Evolutionary conservation across 345 rosid species (phyloP).

Genomic region (Eucalyptus regnans): DNA sequence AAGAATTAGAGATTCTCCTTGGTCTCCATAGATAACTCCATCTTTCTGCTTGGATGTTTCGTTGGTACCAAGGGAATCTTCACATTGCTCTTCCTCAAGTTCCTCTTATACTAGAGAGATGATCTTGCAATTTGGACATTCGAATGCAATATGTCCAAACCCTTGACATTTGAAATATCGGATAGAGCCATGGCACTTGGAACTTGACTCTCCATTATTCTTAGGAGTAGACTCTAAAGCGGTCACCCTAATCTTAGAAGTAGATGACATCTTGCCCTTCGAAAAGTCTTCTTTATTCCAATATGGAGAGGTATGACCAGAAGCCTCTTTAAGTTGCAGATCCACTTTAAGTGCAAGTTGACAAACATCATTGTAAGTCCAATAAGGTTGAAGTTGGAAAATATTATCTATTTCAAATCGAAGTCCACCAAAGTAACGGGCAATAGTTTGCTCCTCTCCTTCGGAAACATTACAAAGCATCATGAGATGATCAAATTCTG

Average conservation of each 20-base stretch:
- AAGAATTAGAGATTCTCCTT: background rate
- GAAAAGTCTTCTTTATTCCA: background rate
- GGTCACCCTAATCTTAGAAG: background rate
- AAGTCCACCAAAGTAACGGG: background rate
- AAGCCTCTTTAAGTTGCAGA: background rate
- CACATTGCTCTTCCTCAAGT: background rate
- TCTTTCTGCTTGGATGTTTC: background rate
- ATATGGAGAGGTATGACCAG: rapidly evolving
- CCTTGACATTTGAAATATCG: background rate
- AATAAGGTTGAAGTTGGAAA: background rate
- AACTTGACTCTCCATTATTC: background rate
- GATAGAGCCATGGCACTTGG: background rate
- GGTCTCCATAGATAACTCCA: background rate
- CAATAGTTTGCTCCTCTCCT: background rate
- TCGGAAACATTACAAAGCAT: background rate
- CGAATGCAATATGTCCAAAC: background rate
- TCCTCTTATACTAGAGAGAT: background rate
- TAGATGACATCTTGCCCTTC: background rate
- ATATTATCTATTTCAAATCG: rapidly evolving
- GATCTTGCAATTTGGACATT: background rate
- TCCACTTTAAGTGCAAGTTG: background rate
- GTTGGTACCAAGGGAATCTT: background rate
- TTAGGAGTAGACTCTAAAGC: background rate
- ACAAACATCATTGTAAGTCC: background rate
- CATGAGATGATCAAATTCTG: background rate